These are phyloP conservation scores for Rhododendron kiyosumense DNA, from an alignment of 148 eudicot genomes.

Conservation along the genomic window DNA sequence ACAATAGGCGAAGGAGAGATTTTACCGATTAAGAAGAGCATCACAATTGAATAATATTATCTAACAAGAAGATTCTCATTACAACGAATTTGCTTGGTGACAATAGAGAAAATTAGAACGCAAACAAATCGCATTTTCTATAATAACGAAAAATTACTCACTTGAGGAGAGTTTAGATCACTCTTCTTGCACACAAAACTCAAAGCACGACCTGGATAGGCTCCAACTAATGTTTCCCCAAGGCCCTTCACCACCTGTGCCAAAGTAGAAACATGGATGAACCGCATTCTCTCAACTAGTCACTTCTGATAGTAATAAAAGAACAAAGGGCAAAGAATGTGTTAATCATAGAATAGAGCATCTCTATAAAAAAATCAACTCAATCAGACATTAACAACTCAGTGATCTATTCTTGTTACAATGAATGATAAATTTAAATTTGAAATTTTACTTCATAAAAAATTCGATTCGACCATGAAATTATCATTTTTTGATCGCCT, in stretches of 20 bases:
- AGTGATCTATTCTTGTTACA: not conserved
- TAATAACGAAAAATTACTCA: constrained; percentile 13
- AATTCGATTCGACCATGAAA: not conserved
- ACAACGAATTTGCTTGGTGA: not conserved
- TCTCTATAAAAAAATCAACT: not conserved
- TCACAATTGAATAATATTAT: not conserved
- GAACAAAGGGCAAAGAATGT: not conserved
- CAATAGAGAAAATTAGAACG: not conserved
- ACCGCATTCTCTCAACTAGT: not conserved
- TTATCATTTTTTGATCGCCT: not conserved
- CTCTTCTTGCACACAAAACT: constrained; percentile 76
- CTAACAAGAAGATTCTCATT: not conserved
- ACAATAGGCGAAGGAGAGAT: not conserved
- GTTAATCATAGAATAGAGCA: not conserved
- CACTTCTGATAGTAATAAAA: not conserved
- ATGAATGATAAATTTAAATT: not conserved
- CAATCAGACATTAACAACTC: not conserved
- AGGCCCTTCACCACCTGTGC: constrained; percentile 89
- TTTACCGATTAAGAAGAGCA: not conserved
- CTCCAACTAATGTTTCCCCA: constrained; percentile 97
- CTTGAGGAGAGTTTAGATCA: constrained; percentile 73
- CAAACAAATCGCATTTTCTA: not conserved
- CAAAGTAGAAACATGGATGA: constrained; percentile 5
- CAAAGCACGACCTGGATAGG: constrained; percentile 91
- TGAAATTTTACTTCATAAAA: not conserved